Conservation (phyloP, 2,329 filamentous ascomycete species). For the Mariannaea sp. region DNA sequence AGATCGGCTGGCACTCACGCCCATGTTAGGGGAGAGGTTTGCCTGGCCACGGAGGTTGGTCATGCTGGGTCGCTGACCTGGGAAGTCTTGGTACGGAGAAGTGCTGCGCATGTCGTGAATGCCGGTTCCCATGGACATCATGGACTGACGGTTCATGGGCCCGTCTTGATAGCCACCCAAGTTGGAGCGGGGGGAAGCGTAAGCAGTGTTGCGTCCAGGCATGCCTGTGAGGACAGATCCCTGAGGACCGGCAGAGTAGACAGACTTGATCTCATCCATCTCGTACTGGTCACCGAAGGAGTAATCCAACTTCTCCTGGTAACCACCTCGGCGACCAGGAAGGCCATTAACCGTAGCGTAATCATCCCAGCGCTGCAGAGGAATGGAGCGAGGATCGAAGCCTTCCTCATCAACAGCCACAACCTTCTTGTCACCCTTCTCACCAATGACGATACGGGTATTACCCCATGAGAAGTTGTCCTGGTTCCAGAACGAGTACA, state of each 20-base stretch:
- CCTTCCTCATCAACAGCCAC: slow-evolving; percentile 82
- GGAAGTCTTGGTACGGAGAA: slow-evolving; percentile 63
- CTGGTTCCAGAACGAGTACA: slow-evolving; percentile 99
- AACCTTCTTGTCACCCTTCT: slow-evolving; percentile 89
- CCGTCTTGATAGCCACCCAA: slow-evolving; percentile 55
- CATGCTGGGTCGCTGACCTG: slow-evolving; percentile 62
- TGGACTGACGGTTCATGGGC: slow-evolving; percentile 67
- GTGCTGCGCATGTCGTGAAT: slow-evolving; percentile 53
- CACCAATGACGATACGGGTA: slow-evolving; percentile 94
- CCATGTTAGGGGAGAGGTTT: slow-evolving; percentile 53
- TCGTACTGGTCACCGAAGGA: slow-evolving; percentile 82
- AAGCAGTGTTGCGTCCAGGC: slow-evolving; percentile 66
- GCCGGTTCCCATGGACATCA: slow-evolving; percentile 66
- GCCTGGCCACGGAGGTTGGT: slow-evolving; percentile 60
- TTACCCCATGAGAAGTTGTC: slow-evolving; percentile 99
- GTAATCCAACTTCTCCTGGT: slow-evolving; percentile 66
- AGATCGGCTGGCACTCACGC: slow-evolving; percentile 43
- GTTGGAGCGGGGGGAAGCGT: slow-evolving; percentile 79
- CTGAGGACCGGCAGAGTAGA: slow-evolving; percentile 89
- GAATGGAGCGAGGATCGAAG: slow-evolving; percentile 91
- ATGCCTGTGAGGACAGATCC: slow-evolving; percentile 89
- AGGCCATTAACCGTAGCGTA: slow-evolving; percentile 87
- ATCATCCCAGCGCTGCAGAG: slow-evolving; percentile 95
- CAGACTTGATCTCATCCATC: slow-evolving; percentile 97
- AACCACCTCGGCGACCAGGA: slow-evolving; percentile 82